phyloP scores from a whole-genome alignment of 805 yeast genomes.

The Komagataella pastoris region DNA sequence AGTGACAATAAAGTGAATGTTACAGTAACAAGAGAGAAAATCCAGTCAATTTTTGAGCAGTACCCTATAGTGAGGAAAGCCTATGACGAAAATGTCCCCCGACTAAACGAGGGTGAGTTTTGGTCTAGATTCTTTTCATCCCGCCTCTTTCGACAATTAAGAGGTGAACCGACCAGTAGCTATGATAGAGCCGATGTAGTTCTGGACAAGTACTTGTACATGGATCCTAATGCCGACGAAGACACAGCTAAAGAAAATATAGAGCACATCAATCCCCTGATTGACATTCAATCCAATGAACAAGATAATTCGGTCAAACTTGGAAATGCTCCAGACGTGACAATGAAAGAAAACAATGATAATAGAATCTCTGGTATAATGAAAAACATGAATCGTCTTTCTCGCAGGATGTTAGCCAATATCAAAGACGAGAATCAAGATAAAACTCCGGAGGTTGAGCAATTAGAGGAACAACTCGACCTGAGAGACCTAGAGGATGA shows the following conservation, averaged over 20 bases:
- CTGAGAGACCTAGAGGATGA: slow-evolving; percentile 38
- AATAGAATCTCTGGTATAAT: slow-evolving; percentile 64
- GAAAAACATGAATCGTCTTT: slow-evolving; percentile 79
- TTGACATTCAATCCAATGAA: slow-evolving; percentile 71
- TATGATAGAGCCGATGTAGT: slow-evolving; percentile 76
- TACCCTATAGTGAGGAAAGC: slow-evolving; percentile 88
- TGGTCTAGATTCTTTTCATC: slow-evolving; percentile 96
- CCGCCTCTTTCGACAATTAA: slow-evolving; percentile 67
- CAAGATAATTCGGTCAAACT: slow-evolving; percentile 64
- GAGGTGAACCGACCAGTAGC: slow-evolving; percentile 75
- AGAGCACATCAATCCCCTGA: slow-evolving; percentile 45
- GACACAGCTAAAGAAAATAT: slow-evolving; percentile 23
- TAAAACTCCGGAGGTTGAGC: not conserved
- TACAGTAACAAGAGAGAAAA: slow-evolving; percentile 80
- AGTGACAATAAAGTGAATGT: slow-evolving; percentile 90
- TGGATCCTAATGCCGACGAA: slow-evolving; percentile 44
- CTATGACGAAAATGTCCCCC: slow-evolving; percentile 83
- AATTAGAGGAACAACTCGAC: slow-evolving; percentile 27
- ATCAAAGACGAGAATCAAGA: slow-evolving; percentile 18
- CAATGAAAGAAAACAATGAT: slow-evolving; percentile 60
- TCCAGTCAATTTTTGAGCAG: slow-evolving; percentile 79
- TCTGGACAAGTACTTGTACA: slow-evolving; percentile 69
- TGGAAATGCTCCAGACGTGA: slow-evolving; percentile 80
- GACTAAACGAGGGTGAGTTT: slow-evolving; percentile 78
- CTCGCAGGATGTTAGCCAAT: slow-evolving; percentile 65